Evolutionary conservation across 2,329 filamentous ascomycete species (phyloP).

Genomic region (Cucurbitaria berberidis): DNA sequence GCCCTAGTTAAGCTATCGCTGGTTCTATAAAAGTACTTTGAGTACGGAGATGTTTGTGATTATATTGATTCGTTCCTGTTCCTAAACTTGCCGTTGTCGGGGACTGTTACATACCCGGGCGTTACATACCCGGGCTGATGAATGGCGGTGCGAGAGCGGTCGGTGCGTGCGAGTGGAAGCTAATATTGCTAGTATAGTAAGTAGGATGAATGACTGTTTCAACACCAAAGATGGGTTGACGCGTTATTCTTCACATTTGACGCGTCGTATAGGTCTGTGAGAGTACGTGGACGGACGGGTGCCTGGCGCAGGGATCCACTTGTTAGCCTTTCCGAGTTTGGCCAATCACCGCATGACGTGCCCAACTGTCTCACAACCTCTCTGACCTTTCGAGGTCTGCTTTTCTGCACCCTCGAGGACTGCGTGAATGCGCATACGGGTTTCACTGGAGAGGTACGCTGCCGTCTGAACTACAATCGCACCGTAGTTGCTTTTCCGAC

Average conservation of each 20-base stretch:
- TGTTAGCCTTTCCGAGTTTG: background rate
- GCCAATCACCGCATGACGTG: background rate
- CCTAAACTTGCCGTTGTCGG: no score
- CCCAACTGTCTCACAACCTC: no score
- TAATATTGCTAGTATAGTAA: background rate
- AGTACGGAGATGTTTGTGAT: no score
- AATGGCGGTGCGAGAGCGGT: background rate
- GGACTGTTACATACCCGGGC: slow-evolving; percentile 11
- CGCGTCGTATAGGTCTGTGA: background rate
- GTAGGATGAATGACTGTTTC: background rate
- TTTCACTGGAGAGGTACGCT: slow-evolving; percentile 19
- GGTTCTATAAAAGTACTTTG: no score
- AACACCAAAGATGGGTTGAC: background rate
- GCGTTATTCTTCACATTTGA: background rate
- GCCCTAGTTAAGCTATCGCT: no score
- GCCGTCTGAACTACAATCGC: slow-evolving; percentile 14
- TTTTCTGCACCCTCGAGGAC: slow-evolving; percentile 18
- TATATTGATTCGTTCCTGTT: no score
- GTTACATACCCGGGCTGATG: slow-evolving; percentile 11
- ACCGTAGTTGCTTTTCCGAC: background rate
- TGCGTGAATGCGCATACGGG: slow-evolving; percentile 14
- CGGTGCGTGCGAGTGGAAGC: background rate
- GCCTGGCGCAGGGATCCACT: background rate
- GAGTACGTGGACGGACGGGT: background rate
- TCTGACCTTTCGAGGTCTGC: slow-evolving; percentile 20